Evolutionary conservation across 768 basidiomycete species (phyloP), one percentile per base, ranked within the genome.

Genomic region (Dioszegia hungarica): DNA sequence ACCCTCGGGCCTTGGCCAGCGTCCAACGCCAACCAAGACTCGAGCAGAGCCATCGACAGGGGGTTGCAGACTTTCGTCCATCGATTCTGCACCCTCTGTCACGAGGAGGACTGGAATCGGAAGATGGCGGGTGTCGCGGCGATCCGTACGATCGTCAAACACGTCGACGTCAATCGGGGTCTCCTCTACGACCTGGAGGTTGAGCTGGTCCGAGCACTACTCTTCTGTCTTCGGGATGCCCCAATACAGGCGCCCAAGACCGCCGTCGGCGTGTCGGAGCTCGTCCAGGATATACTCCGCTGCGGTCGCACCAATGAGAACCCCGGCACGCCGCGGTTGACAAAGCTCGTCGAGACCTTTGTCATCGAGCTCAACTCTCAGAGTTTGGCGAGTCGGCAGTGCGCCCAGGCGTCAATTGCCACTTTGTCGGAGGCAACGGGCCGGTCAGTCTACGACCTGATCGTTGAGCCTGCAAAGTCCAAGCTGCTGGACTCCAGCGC

Each of bases 171-270:
- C 37, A 87, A 86, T 17, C 79, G 82, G 45, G 83, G 82, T 62
- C 91, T 92, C 88, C 81, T 90, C 52, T 81, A 83, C 59, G 89
- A 93, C 52, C 85, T 90, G 45, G 89, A 94, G 73, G 81, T 89
- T 28, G 94, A 98, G 62, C 84, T 95, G 60, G 83, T 91, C 51
- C 88, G 92, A 49, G 90, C 88, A 4, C 81, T 98, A 24, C 80
- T 97, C 28, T 90, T 91, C 67, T 86, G 93, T 59, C 79, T 99
- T 45, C 95, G 98, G 72, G 94, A 98, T 70, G 87, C 95, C 67
- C 92, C 94, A 0, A 82, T 84, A 61, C 93, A 97, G 66, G 81
- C 92, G 20, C 89, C 92, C 15, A 83, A 84, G 5, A 85, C 92
- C 62, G 83, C 90, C 25, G 83, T 86, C 29, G 84, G 87, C 44